Conservation (phyloP, 345 rosid genomes). For the Camelina neglecta region DNA sequence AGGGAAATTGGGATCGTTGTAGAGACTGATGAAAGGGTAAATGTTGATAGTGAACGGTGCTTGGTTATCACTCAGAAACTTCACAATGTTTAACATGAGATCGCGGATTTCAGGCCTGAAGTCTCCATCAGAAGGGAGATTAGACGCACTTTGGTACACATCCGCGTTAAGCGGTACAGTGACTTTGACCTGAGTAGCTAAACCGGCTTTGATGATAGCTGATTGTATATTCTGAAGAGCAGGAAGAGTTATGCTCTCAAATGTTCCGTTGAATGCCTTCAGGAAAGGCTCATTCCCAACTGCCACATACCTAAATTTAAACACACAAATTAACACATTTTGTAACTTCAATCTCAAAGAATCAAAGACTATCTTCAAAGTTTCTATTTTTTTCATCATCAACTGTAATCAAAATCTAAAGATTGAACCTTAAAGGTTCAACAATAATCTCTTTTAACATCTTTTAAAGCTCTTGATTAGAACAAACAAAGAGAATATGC, state of each 20-base stretch:
- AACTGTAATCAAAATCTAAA: constrained; percentile 21
- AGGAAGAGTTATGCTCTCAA: constrained; percentile 54
- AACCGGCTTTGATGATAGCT: constrained; percentile 71
- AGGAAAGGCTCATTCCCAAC: constrained; percentile 79
- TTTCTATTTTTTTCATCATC: constrained; percentile 17
- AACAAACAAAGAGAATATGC: not conserved
- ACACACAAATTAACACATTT: constrained; percentile 5
- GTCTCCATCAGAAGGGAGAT: constrained; percentile 61
- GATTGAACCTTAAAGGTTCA: not conserved
- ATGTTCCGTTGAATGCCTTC: constrained; percentile 56
- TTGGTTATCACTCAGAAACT: constrained; percentile 60
- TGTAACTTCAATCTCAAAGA: constrained; percentile 21
- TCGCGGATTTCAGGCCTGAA: constrained; percentile 61
- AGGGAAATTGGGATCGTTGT: constrained; percentile 63
- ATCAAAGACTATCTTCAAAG: constrained; percentile 8
- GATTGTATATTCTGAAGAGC: constrained; percentile 71
- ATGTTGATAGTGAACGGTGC: constrained; percentile 65
- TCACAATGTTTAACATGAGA: constrained; percentile 56
- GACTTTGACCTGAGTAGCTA: constrained; percentile 58
- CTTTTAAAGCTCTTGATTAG: not conserved
- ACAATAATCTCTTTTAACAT: no score
- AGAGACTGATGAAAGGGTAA: constrained; percentile 75
- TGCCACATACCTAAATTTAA: constrained; percentile 57
- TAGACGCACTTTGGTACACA: constrained; percentile 54
- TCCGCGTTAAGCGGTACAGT: constrained; percentile 73